Percentiles rank a stretch among this genome's conserved stretches.
These are phyloP conservation scores for Talaromyces sp. DNA, from an alignment of 2,329 filamentous ascomycete species.

Conservation along the genomic window DNA sequence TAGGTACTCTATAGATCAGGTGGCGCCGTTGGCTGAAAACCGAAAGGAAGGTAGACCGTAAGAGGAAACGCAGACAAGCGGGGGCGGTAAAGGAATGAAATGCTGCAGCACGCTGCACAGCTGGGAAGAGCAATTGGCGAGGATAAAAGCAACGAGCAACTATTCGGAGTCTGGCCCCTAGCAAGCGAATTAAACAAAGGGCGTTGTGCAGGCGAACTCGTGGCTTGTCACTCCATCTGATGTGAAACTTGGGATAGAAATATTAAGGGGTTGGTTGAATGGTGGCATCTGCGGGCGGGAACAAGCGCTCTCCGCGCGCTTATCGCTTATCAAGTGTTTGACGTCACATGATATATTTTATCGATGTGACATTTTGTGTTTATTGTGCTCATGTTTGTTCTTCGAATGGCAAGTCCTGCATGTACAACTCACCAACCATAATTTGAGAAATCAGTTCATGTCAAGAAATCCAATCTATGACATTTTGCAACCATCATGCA, in stretches of 20 bases:
- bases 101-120: conserved; percentile 17
- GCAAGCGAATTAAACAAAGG: not conserved
- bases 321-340: conserved; percentile 5
- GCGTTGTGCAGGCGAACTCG: not conserved
- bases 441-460: not conserved
- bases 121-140: not conserved
- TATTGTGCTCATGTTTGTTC: not conserved
- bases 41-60: conserved; percentile 5
- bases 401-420: not conserved
- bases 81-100: conserved; percentile 18
- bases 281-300: conserved; percentile 20
- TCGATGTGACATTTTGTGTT: not conserved
- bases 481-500: not conserved
- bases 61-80: conserved; percentile 1
- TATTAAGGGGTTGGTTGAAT: conserved; percentile 6
- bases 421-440: not conserved
- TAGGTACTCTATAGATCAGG: not conserved
- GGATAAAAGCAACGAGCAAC: not conserved
- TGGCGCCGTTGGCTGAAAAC: not conserved
- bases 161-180: conserved; percentile 14
- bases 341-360: conserved; percentile 6
- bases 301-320: conserved; percentile 39
- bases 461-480: too few relatives aligned
- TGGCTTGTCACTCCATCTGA: conserved; percentile 1
- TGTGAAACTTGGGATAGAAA: not conserved